Evolutionary conservation across 176 grass and related monocot species (phyloP).

Genomic region (Aegilops umbellulata): DNA sequence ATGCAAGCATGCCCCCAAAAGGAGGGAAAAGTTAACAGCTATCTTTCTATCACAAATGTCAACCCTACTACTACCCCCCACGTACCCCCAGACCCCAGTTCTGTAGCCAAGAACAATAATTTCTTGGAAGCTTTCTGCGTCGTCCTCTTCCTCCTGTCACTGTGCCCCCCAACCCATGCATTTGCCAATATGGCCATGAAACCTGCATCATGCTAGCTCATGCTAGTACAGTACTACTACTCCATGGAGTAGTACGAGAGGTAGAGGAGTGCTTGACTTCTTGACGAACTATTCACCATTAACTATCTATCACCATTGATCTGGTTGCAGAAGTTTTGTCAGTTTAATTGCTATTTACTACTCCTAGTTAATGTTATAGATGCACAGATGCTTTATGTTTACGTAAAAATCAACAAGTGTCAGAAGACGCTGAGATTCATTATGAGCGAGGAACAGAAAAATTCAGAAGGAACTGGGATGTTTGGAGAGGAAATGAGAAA

Average conservation of each 20-base stretch:
- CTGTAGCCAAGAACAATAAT: conserved; percentile 8
- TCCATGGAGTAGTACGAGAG: neutral
- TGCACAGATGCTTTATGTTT: neutral
- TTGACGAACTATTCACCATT: neutral
- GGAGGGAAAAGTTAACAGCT: conserved; percentile 25
- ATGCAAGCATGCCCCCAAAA: conserved; percentile 32
- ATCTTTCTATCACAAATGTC: conserved; percentile 35
- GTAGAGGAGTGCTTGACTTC: conserved; percentile 5
- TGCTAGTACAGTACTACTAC: conserved; percentile 30
- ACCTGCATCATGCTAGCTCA: neutral
- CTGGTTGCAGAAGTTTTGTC: neutral
- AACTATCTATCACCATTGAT: neutral
- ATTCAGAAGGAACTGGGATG: neutral
- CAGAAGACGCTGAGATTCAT: neutral
- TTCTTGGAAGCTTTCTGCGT: conserved; percentile 34
- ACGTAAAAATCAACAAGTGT: neutral
- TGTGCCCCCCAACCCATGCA: conserved; percentile 7
- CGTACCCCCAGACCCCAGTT: neutral
- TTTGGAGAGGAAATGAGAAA: neutral
- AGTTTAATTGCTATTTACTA: neutral
- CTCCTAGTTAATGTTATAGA: neutral
- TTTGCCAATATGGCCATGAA: conserved; percentile 2
- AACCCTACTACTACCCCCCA: conserved; percentile 27
- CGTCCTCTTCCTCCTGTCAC: conserved; percentile 43
- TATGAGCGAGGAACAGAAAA: neutral